These are phyloP conservation scores for Chrysanthemum makinoi DNA, from an alignment of 129 eudicot species.

Conservation along the genomic window DNA sequence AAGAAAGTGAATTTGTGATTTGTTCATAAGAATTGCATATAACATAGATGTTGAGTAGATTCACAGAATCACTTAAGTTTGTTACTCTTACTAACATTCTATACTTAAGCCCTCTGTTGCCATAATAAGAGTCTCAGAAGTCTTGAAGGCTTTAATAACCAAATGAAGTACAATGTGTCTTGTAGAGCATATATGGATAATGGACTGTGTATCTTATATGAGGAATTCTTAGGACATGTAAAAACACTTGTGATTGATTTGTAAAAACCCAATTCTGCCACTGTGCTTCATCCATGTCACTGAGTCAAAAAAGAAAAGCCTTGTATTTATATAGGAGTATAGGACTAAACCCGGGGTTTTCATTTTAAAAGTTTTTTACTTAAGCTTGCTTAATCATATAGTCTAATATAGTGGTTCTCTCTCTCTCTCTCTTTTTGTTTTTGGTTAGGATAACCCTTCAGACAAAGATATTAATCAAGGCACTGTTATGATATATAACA, in stretches of 20 bases:
- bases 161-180: too few species aligned
- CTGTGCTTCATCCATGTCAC: neutral
- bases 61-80: neutral
- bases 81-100: neutral
- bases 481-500: constrained; percentile 63
- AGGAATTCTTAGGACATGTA: too few species aligned
- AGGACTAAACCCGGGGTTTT: too few species aligned
- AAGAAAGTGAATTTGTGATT: too few species aligned
- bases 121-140: too few species aligned
- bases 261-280: neutral
- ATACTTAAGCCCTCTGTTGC: too few species aligned
- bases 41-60: neutral
- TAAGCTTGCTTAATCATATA: neutral
- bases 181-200: neutral
- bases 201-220: neutral
- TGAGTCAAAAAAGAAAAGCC: neutral
- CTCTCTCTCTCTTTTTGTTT: too few species aligned
- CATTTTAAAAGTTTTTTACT: too few species aligned
- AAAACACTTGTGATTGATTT: too few species aligned
- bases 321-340: neutral
- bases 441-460: constrained; percentile 62
- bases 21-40: too few species aligned
- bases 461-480: constrained; percentile 82
- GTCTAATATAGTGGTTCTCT: neutral
- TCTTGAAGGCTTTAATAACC: neutral